Evolutionary conservation across 257 asterid species (phyloP), one percentile per base, ranked within the genome.

Genomic region (Linaria vulgaris): DNA sequence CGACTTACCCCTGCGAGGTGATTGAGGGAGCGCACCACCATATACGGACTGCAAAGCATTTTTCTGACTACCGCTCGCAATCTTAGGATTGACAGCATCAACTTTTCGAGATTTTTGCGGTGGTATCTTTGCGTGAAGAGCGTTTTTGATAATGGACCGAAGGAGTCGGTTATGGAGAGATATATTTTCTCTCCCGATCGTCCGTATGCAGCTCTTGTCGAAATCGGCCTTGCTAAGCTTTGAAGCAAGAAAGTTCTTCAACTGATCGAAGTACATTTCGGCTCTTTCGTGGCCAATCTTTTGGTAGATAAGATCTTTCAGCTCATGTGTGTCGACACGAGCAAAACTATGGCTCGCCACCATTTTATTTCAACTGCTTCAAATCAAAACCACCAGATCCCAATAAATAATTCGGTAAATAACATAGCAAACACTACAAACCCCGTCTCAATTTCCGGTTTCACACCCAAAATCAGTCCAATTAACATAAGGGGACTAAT

Each of bases 271-370:
- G 83, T 91, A 91, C 73, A 69, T 83, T 20, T 80, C 84, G 9
- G 95, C 94, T 77, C 95, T 84, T 41, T 80, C 76, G 13, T 73
- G 90, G 50, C 98, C 98, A 52, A 84, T 75, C 76, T 76, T 83
- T 69, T 65, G 75, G 64, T 20, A 80, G 5, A 91, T 84, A 17
- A 69, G 54, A 60, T 79, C 83, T 71, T 84, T 88, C 82, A 88
- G 82, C 81, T 84, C 91, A 3, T 61, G 9, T 0, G 85, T 83
- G 74, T 88, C 92, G 14, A 84, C 70, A 22, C 99, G 90, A 49
- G 87, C 70, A 63, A 63, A 84, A 50, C 72, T 78, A 69, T 69
- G 80, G 66, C 31, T 69, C 25, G 80, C 80, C 86, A 78, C 86
- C 97, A 94, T 94, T 73, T 76, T 77, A 46, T 31, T 71, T 34